phyloP scores from a whole-genome alignment of 768 basidiomycete species.

The Kwoniella newhampshirensis region DNA sequence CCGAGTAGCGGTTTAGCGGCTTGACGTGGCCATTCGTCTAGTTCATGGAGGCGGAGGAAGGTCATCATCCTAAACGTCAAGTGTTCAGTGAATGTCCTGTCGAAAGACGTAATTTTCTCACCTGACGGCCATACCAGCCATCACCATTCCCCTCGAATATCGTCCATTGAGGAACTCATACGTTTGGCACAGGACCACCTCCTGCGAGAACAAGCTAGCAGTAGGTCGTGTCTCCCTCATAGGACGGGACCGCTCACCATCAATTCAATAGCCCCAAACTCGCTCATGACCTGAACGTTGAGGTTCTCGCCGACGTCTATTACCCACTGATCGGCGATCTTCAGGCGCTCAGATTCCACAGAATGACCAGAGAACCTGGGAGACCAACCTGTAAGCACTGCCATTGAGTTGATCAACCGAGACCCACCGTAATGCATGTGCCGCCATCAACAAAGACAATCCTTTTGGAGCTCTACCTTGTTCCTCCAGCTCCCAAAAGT shows the following conservation, averaged over 20 bases:
- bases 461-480: conserved; percentile 6
- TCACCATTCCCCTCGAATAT: conserved; percentile 16
- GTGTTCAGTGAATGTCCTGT: not conserved
- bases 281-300: conserved; percentile 5
- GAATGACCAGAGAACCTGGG: conserved; percentile 5
- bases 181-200: conserved; percentile 10
- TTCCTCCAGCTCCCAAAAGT: conserved; percentile 17
- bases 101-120: not conserved
- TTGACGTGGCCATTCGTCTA: conserved; percentile 21
- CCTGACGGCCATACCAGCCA: conserved; percentile 28
- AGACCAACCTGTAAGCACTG: too few relatives aligned
- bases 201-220: too few relatives aligned
- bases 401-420: too few relatives aligned
- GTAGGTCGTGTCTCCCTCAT: too few relatives aligned
- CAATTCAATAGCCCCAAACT: conserved; percentile 25
- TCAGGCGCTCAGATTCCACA: not conserved
- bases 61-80: conserved; percentile 30
- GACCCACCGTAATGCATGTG: conserved; percentile 19
- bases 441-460: conserved; percentile 25
- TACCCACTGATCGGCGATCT: conserved; percentile 9
- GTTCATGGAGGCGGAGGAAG: conserved; percentile 23
- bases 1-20: conserved; percentile 18
- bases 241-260: too few relatives aligned
- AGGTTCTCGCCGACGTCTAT: conserved; percentile 2
- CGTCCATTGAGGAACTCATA: conserved; percentile 22